Percentiles rank a stretch among this genome's conserved stretches.
Conservation (phyloP, 768 basidiomycete genomes). For the Tulasnella sp. region DNA sequence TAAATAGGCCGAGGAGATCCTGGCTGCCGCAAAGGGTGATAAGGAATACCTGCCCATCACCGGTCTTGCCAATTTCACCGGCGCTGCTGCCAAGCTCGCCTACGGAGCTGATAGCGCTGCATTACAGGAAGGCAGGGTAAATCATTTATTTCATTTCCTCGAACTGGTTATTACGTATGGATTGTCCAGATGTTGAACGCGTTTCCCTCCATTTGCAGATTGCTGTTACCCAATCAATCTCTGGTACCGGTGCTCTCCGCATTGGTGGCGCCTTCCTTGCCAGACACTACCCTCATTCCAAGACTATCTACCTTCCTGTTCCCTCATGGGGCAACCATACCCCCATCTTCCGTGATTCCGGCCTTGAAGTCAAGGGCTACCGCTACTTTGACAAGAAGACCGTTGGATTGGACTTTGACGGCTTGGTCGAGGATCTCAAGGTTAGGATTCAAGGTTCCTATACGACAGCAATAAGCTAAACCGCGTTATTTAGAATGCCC, state of each 20-base stretch:
- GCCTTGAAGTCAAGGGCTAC: constrained; percentile 86
- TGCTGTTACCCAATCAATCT: constrained; percentile 87
- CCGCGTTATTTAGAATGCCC: constrained; percentile 44
- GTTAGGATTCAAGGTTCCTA: constrained; percentile 37
- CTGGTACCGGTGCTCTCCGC: constrained; percentile 94
- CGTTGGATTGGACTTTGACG: constrained; percentile 85
- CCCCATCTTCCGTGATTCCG: constrained; percentile 53
- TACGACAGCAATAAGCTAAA: background rate
- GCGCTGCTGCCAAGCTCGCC: constrained; percentile 79
- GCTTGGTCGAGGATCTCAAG: constrained; percentile 78
- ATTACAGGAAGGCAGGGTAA: constrained; percentile 60
- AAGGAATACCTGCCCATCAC: constrained; percentile 98
- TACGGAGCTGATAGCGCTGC: constrained; percentile 77
- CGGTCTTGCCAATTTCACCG: constrained; percentile 78
- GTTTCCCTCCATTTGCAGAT: constrained; percentile 41
- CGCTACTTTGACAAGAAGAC: constrained; percentile 91
- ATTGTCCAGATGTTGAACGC: constrained; percentile 4
- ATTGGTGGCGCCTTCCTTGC: constrained; percentile 90
- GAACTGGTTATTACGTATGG: background rate
- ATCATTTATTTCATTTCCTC: constrained; percentile 31
- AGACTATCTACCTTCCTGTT: constrained; percentile 81
- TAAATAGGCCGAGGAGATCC: constrained; percentile 63
- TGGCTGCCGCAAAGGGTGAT: constrained; percentile 60
- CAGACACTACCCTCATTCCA: constrained; percentile 78
- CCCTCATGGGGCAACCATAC: constrained; percentile 99